Evolutionary conservation across 768 basidiomycete genomes (phyloP).

Genomic region (Kwoniella botswanensis): DNA sequence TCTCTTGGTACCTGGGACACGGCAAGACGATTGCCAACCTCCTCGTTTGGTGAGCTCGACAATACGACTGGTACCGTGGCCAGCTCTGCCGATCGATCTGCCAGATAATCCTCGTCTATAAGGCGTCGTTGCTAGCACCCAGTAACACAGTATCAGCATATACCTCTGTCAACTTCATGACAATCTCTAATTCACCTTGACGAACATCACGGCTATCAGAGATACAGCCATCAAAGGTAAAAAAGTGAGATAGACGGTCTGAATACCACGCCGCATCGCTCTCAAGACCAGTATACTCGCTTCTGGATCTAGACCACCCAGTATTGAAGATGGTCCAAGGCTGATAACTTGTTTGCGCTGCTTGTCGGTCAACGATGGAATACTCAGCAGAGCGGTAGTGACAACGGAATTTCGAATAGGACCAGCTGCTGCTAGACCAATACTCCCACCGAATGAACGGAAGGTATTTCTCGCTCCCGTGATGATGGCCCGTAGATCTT

Average conservation of each 20-base stretch:
- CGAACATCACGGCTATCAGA: not conserved
- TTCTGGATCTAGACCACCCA: not conserved
- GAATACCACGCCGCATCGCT: not conserved
- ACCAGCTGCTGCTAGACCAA: not conserved
- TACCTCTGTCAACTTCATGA: too few species aligned
- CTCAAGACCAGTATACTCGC: not conserved
- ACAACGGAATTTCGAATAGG: not conserved
- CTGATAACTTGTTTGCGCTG: not conserved
- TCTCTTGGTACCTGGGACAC: too few species aligned
- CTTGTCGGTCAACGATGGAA: not conserved
- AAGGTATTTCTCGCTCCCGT: not conserved
- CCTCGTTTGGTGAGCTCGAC: not conserved
- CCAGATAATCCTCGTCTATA: not conserved
- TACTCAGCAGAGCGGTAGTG: not conserved
- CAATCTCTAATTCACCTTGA: not conserved
- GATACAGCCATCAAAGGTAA: not conserved
- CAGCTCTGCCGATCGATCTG: not conserved
- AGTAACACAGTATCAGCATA: too few species aligned
- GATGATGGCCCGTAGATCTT: not conserved
- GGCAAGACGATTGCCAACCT: not conserved
- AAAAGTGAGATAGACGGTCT: not conserved
- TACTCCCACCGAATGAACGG: not conserved
- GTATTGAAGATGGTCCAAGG: not conserved
- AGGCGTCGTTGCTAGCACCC: not conserved
- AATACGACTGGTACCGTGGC: not conserved